Evolutionary conservation across 106 monocot genomes (phyloP).

Genomic region (Dendrobium chrysotoxum): DNA sequence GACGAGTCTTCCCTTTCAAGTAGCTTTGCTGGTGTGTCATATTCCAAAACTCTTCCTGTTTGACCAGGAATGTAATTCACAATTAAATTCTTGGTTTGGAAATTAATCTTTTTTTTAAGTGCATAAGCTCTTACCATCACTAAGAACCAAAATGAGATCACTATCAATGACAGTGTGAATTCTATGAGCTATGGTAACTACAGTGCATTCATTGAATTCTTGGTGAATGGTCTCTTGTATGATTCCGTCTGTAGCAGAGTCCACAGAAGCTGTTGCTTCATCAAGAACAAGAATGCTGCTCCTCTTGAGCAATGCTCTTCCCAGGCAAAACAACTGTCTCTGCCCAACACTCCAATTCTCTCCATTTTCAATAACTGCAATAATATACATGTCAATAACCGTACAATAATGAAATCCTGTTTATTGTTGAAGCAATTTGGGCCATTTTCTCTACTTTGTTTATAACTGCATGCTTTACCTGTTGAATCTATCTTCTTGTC

Average conservation of each 20-base stretch:
- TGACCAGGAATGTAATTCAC: constrained; percentile 1
- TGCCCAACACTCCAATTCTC: constrained; percentile 88
- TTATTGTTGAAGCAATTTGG: background rate
- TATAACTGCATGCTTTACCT: constrained; percentile 20
- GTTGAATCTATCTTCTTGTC: constrained; percentile 68
- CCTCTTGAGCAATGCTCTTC: constrained; percentile 60
- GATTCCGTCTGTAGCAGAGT: constrained; percentile 66
- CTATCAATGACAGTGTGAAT: constrained; percentile 77
- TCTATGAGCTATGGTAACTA: constrained; percentile 79
- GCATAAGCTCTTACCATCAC: constrained; percentile 39
- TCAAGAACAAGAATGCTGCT: constrained; percentile 79
- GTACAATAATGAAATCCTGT: background rate
- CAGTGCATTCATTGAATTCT: constrained; percentile 66
- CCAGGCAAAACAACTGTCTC: constrained; percentile 77
- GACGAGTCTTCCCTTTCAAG: constrained; percentile 73
- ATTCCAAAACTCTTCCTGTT: constrained; percentile 73
- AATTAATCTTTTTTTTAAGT: background rate
- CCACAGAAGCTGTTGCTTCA: constrained; percentile 84
- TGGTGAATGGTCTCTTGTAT: constrained; percentile 54
- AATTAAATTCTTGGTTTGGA: background rate
- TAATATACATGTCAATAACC: background rate
- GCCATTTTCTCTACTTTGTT: background rate
- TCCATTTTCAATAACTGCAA: constrained; percentile 64
- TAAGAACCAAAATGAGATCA: constrained; percentile 70
- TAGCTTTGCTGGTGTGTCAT: constrained; percentile 60